These are phyloP conservation scores for Schizosaccharomyces octosporus DNA, from an alignment of 805 yeast species.

Conservation along the genomic window DNA sequence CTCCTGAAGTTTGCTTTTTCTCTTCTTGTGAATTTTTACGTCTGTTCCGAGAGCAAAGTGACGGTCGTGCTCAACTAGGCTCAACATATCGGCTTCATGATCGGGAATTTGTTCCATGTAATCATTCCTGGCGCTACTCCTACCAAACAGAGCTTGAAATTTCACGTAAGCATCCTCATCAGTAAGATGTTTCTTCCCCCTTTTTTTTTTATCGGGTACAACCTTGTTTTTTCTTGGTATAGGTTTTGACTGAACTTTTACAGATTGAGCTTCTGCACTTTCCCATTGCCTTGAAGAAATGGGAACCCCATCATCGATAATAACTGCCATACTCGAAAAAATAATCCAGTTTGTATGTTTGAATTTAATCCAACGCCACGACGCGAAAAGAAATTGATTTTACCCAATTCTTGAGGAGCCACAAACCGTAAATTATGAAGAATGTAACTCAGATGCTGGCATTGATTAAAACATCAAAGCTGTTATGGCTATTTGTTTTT, in stretches of 20 bases:
- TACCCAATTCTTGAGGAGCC: too few species aligned
- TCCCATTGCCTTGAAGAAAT: background rate
- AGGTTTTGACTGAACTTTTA: background rate
- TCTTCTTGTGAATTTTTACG: background rate
- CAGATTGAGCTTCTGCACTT: background rate
- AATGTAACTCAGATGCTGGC: too few species aligned
- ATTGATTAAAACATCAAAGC: too few species aligned
- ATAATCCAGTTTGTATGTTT: background rate
- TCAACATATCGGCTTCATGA: background rate
- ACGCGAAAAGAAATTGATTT: background rate
- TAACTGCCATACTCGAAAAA: background rate
- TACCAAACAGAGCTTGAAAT: background rate
- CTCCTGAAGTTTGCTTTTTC: background rate
- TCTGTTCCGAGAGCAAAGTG: background rate
- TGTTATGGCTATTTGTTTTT: too few species aligned
- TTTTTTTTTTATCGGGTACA: background rate
- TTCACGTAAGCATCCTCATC: background rate
- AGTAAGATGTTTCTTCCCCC: background rate
- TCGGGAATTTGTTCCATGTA: conserved; percentile 1
- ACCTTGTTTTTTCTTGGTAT: background rate
- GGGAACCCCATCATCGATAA: background rate
- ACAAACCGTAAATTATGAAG: too few species aligned
- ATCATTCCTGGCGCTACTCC: background rate
- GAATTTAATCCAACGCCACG: background rate
- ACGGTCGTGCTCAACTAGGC: background rate